Evolutionary conservation across 139 green algal genomes (phyloP).

Genomic region (Coccomyxa sp.): DNA sequence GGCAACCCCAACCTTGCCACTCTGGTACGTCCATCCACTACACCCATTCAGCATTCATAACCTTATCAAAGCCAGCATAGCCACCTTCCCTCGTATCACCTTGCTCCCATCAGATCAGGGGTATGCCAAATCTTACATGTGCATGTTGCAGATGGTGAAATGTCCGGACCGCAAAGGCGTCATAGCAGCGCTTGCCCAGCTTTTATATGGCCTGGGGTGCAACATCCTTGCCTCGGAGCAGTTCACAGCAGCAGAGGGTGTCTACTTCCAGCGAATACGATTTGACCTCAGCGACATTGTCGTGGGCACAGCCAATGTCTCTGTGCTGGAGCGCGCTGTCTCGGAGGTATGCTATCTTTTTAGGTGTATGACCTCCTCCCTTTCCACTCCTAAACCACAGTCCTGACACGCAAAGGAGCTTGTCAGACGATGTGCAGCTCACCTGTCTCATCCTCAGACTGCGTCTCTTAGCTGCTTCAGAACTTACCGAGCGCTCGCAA

Average conservation of each 20-base stretch:
- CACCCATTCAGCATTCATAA: too few species aligned
- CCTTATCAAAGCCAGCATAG: too few species aligned
- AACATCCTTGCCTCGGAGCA: slow-evolving; percentile 66
- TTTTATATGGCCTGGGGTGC: slow-evolving; percentile 70
- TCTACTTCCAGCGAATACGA: slow-evolving; percentile 23
- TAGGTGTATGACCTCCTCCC: too few species aligned
- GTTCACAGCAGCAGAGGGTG: slow-evolving; percentile 45
- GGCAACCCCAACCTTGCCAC: background rate
- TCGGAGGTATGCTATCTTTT: too few species aligned
- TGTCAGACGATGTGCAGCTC: too few species aligned
- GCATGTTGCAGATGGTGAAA: slow-evolving; percentile 26
- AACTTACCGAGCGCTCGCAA: too few species aligned
- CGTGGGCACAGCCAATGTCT: slow-evolving; percentile 53
- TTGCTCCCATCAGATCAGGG: too few species aligned
- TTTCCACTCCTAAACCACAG: too few species aligned
- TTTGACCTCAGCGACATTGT: slow-evolving; percentile 64
- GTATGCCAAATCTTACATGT: background rate
- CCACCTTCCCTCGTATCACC: too few species aligned
- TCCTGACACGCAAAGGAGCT: too few species aligned
- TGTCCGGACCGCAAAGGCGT: slow-evolving; percentile 66
- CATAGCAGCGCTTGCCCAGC: slow-evolving; percentile 47
- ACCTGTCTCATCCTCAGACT: too few species aligned
- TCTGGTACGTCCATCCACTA: background rate
- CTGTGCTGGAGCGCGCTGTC: slow-evolving; percentile 60
- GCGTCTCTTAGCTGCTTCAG: too few species aligned